Evolutionary conservation across 2,329 filamentous ascomycete genomes (phyloP), one percentile per base, ranked within the genome.

Genomic region (Alternaria ventricosa): DNA sequence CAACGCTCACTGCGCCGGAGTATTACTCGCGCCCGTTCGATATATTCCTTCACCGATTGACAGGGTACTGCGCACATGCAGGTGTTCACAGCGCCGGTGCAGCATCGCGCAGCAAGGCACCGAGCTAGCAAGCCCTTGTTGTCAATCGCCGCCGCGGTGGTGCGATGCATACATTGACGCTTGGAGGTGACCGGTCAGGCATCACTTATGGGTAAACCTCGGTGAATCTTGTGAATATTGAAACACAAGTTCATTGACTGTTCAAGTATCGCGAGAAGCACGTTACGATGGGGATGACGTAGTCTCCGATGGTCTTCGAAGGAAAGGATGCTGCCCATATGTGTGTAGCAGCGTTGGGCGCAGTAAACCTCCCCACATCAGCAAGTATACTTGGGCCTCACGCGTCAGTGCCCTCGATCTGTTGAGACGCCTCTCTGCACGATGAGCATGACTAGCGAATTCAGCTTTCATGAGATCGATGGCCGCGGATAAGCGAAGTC

Each of bases 21-120:
- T 55, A 56, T 67, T 69, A 69, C 33, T 63, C 60, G 57, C 49
- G 55, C 47, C 51, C 60, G 55, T 25, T 51, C 43, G 50, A 44
- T 53, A 57, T 61, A 46, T 23, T 30, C 45, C 27, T 44, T 60
- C 54, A 57, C 47, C 41, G 7, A 49, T 28, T 43, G 33, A 57
- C 60, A 63, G 54, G 41, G 47, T 28, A 43, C 51, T 44, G 18
- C 20, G 58, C 53, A 60, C 55, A 59, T 59, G 65, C 60, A 65
- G 60, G 47, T 60, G 54, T 55, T 36, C 44, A 20, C 45, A 25
- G 54, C 30, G 44, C 47, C 55, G 27, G 51, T 55, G 61, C 55
- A 63, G 64, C 57, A 45, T 63, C 57, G 47, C 55, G 57, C 63
- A 66, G 55, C 27, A 51, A 61, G 33, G 51, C 47, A 55, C n/a